phyloP scores from a whole-genome alignment of 352 stramenopile species.

The Phytopythium oedochilum region DNA sequence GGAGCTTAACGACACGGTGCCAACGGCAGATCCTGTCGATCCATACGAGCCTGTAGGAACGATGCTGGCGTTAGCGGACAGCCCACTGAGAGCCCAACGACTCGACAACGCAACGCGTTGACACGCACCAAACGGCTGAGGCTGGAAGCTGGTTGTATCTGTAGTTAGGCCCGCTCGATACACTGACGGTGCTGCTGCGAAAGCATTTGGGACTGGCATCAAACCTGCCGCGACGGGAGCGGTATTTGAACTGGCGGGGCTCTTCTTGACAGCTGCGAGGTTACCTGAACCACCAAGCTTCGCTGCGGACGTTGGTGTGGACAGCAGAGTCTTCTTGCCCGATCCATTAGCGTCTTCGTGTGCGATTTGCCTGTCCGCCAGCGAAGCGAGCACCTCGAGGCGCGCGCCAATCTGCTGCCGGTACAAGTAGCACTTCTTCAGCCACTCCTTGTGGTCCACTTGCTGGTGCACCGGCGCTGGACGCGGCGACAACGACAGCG shows the following conservation, averaged over 20 bases:
- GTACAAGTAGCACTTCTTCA: slow-evolving; percentile 50
- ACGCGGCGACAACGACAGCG: not conserved
- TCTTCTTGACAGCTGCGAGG: not conserved
- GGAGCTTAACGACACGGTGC: not conserved
- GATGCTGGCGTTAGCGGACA: too few relatives aligned
- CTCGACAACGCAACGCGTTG: not conserved
- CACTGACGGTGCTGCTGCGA: not conserved
- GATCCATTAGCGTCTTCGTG: slow-evolving; percentile 40
- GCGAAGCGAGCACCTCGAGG: slow-evolving; percentile 67
- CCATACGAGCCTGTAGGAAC: not conserved
- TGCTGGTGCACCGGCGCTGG: slow-evolving; percentile 43
- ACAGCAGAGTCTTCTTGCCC: not conserved
- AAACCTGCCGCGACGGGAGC: not conserved
- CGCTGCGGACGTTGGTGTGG: not conserved
- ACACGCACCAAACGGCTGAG: not conserved
- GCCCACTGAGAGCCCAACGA: too few relatives aligned
- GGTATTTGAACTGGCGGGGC: not conserved
- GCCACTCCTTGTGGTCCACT: slow-evolving; percentile 72
- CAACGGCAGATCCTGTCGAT: not conserved
- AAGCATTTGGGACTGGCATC: not conserved
- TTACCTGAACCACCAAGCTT: not conserved
- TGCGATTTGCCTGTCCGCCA: slow-evolving; percentile 78
- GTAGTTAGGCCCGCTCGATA: not conserved
- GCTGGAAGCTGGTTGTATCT: not conserved
- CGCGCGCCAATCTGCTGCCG: slow-evolving; percentile 70